Base-by-base conservation (phyloP, 2,329 filamentous ascomycete genomes). In the Botrytis fragariae region DNA sequence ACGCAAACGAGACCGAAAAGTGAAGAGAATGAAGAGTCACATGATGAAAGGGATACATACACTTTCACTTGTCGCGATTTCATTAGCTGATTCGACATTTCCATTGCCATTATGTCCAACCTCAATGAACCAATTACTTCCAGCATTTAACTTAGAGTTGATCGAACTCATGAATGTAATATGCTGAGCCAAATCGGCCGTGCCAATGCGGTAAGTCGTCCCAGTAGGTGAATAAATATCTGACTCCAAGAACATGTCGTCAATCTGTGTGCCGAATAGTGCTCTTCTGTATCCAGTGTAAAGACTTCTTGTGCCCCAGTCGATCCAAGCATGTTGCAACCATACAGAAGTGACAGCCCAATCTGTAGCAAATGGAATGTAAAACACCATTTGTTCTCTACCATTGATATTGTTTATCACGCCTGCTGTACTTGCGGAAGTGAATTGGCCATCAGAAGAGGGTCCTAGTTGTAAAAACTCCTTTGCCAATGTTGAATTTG, bases 371-470 rank as follows among this genome's bases (percentile, higher is more conserved):
- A 84, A 78, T 71, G 82, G 81, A 73, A 87, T 84, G 81, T 90
- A 90, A 82, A 87, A 90, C 14, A 85, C 88, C 87, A 90, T 89
- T 65, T 90, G 88, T 81, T 90, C 83, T 73, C 89, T 85, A 22
- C 84, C 84, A 67, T 83, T 82, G 75, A 89, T 86, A 74, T 86
- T 84, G 78, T 90, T 90, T 79, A 90, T 88, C 65, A 90, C 87
- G 32, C 84, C 88, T 60, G 88, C 89, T 32, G 84, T 86, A 29
- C 83, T 84, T n/a, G 80, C 80, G 10, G 67, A 77, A 3, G 80
- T 74, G 73, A 83, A 84, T 42, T 48, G 39, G 14, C 80, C 78
- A 5, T 83, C 84, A 73, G 83, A 83, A 20, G 84, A 72, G n/a
- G 71, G 79, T 9, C 80, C 84, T 77, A 89, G 89, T n/a, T 84